phyloP scores from a whole-genome alignment of 2,329 filamentous ascomycete species.

The Thelonectria blattea region DNA sequence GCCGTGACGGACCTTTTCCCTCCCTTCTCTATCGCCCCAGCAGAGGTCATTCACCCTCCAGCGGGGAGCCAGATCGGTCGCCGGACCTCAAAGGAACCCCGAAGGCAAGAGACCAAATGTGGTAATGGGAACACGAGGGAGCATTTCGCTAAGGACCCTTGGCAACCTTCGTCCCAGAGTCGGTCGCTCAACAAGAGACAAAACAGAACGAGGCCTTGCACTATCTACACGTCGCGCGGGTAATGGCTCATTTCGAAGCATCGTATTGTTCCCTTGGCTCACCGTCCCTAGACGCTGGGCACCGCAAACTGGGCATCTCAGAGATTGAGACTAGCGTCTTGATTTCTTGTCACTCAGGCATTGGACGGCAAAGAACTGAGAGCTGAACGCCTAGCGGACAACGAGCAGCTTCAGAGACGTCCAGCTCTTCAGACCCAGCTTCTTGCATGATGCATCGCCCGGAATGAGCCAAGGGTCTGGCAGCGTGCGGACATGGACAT shows the following conservation, averaged over 20 bases:
- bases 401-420: background rate
- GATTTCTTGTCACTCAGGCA: conserved; percentile 2
- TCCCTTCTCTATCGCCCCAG: conserved; percentile 1
- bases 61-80: conserved; percentile 1
- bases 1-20: conserved; percentile 1
- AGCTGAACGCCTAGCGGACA: background rate
- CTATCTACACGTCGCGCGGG: background rate
- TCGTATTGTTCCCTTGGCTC: conserved; percentile 13
- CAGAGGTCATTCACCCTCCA: conserved; percentile 1
- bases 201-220: background rate
- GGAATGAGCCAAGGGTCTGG: background rate
- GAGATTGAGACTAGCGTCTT: conserved; percentile 14
- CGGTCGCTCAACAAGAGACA: background rate
- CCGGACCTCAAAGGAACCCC: conserved; percentile 3
- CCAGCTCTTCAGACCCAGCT: background rate
- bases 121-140: conserved; percentile 7
- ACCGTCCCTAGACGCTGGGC: conserved; percentile 8
- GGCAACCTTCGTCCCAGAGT: conserved; percentile 2
- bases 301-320: background rate
- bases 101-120: background rate
- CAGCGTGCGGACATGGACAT: background rate
- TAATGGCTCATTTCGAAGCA: conserved; percentile 1
- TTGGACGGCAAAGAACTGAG: conserved; percentile 11
- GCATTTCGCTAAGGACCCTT: conserved; percentile 5
- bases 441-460: conserved; percentile 14